A percentile compares a stretch with the other conserved stretches of the same genome.
phyloP scores from a whole-genome alignment of 176 grass and related monocot genomes.

The Neostapfia colusana region DNA sequence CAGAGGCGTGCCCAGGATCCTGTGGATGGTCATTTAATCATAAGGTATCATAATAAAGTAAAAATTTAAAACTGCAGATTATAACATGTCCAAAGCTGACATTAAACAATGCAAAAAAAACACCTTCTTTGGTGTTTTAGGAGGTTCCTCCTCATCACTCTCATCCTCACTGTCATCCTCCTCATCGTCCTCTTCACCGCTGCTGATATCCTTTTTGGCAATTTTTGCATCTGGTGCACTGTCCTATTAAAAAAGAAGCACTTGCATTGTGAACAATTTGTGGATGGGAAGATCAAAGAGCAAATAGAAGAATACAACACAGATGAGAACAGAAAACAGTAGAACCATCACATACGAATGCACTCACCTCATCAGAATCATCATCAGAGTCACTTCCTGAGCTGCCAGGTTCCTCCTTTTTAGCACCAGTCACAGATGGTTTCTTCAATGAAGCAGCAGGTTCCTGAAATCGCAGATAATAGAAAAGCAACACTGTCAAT shows the following conservation, averaged over 20 bases:
- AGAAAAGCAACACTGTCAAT: too few species aligned
- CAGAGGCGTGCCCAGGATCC: slow-evolving; percentile 9
- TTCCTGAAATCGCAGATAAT: too few species aligned
- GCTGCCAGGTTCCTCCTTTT: slow-evolving; percentile 16
- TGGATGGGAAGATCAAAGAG: too few species aligned
- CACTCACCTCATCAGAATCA: slow-evolving; percentile 24
- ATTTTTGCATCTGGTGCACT: slow-evolving; percentile 16
- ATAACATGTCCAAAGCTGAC: background rate
- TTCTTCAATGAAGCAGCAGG: too few species aligned
- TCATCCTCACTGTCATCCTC: too few species aligned
- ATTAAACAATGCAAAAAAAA: background rate
- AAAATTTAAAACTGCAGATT: background rate
- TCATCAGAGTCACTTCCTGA: slow-evolving; percentile 56
- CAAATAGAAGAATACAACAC: too few species aligned
- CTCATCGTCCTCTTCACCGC: slow-evolving; percentile 44
- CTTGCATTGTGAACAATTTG: background rate
- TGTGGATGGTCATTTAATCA: slow-evolving; percentile 21
- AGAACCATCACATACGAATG: background rate
- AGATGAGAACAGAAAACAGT: too few species aligned
- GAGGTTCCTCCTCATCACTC: too few species aligned
- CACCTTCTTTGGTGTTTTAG: slow-evolving; percentile 62
- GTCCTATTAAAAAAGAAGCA: slow-evolving; percentile 31
- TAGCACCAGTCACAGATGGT: too few species aligned
- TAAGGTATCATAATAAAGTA: background rate
- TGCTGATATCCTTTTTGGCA: slow-evolving; percentile 51